Base-by-base conservation (phyloP, 768 basidiomycete genomes). In the Erythrobasidium yunnanense region DNA sequence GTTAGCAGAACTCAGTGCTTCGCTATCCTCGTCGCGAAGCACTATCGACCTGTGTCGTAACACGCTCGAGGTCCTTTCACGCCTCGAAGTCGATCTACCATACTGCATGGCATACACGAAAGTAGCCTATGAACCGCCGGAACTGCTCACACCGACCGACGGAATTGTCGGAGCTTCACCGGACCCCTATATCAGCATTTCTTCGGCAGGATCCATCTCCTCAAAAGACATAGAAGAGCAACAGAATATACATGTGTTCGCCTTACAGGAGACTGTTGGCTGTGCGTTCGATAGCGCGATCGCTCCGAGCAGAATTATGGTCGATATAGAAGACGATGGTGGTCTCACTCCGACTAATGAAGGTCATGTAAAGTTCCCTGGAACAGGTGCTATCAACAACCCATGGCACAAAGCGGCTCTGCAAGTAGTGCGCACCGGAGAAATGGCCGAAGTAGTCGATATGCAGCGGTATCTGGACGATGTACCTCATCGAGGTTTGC, bases 11-110 rank as follows among this genome's bases (percentile, higher is more conserved):
- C 52, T 68, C 2, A 66, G 55, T 65, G 47, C 63, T 15, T 18
- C 32, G 4, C 45, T 65, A 1, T 22, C 51, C 11, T 18, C 4
- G 17, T 60, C 67, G 18, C 22, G 67, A 27, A 65, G 50, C 46
- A 63, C 55, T 17, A 58, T 68, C n/a, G 67, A 68, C 22, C 67
- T 68, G 6, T 68, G 67, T 32, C 62, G 67, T n/a, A 51, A 53
- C 32, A 45, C 57, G 11, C 57, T 58, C 45, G 62, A 53, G 33
- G 57, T 49, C 8, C 52, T 68, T 34, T 20, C 46, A 11, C 23
- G 46, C n/a, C 50, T 68, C 18, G 57, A 65, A 22, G 27, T 42
- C 25, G 67, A 68, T 50, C 33, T 68, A 18, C 67, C 67, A 18
- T 68, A 62, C 30, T 53, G 46, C n/a, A 23, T 68, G 25, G 57